Base-by-base conservation (phyloP, 1,284 basidiomycete species). In the Tylopilus sp. region DNA sequence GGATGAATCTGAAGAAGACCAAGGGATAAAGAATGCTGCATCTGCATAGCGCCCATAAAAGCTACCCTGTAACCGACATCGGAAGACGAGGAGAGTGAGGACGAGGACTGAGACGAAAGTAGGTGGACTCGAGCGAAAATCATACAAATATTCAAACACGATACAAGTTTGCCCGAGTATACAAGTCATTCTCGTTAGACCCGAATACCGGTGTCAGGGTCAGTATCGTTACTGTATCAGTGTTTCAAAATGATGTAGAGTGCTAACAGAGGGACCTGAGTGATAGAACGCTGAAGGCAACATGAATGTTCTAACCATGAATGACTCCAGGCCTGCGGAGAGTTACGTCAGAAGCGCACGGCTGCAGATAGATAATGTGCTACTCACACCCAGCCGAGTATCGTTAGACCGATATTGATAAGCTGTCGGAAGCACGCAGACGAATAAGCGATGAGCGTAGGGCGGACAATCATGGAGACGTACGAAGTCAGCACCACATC, bases 191-290 rank as follows among this genome's bases (percentile, higher is more conserved):
- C 31, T 39, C 31, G 31, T 41, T 8, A 16, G 23, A 19, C 21
- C 11, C n/a, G 3, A 26, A 21, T 23, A 23, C 35, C 19, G 15
- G 15, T 26, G n/a, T 15, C 18, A 16, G 15, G 10, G 23, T 10
- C 1, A 15, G 15, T 16, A 6, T 2, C 2, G 9, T 26, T 13
- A n/a, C 10, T 11, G 15, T 25, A 43, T 59, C 63, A 78, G 48
- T 78, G 78, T 57, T 82, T 89, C 55, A 86, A 66, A 55, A 88
- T 87, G 64, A 89, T 86, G 67, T 86, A 89, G 13, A 89, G 63
- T 19, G 86, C 85, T 84, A 40, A 48, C 37, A 10, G 13, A 16
- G 15, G 4, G 25, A 28, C 6, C 4, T 50, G 7, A 53, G 53
- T 53, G n/a, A 49, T 21, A 16, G 26, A 13, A 37, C 4, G 13